phyloP scores from a whole-genome alignment of 306 rosid genomes.

The Lagenaria siceraria region DNA sequence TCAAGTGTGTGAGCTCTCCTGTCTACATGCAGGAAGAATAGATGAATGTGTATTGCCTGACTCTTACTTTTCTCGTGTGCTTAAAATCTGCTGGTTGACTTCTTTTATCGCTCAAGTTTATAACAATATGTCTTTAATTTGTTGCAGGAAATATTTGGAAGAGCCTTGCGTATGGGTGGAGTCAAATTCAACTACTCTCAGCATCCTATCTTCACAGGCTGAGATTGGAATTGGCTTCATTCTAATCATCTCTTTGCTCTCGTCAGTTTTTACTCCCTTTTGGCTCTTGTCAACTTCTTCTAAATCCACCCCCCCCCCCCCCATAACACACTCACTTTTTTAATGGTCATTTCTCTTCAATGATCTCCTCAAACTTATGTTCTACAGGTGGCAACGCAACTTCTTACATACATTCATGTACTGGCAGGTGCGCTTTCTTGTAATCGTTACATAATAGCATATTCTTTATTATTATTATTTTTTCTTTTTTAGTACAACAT shows the following conservation, averaged over 20 bases:
- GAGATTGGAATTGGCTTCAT: conserved; percentile 94
- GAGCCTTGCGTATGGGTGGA: conserved; percentile 93
- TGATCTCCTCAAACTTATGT: not conserved
- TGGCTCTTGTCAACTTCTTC: not conserved
- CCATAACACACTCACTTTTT: too few relatives aligned
- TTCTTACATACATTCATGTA: conserved; percentile 75
- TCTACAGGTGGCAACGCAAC: conserved; percentile 85
- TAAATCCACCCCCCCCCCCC: not conserved
- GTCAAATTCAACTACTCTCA: conserved; percentile 67
- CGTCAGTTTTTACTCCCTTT: conserved; percentile 43
- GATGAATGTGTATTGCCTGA: not conserved
- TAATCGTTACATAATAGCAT: not conserved
- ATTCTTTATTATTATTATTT: not conserved
- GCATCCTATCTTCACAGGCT: conserved; percentile 75
- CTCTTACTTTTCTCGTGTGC: not conserved
- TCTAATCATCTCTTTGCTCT: conserved; percentile 59
- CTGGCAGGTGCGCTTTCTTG: conserved; percentile 68
- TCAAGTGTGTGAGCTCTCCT: not conserved
- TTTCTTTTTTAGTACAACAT: too few relatives aligned
- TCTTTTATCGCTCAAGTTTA: not conserved
- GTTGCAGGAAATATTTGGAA: conserved; percentile 79
- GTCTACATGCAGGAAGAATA: not conserved
- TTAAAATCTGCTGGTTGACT: not conserved
- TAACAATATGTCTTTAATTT: not conserved
- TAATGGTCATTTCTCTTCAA: not conserved